A percentile compares a stretch with the other conserved stretches of the same genome.
Conservation (phyloP, 495 filamentous ascomycete species). For the Choiromyces venosus region DNA sequence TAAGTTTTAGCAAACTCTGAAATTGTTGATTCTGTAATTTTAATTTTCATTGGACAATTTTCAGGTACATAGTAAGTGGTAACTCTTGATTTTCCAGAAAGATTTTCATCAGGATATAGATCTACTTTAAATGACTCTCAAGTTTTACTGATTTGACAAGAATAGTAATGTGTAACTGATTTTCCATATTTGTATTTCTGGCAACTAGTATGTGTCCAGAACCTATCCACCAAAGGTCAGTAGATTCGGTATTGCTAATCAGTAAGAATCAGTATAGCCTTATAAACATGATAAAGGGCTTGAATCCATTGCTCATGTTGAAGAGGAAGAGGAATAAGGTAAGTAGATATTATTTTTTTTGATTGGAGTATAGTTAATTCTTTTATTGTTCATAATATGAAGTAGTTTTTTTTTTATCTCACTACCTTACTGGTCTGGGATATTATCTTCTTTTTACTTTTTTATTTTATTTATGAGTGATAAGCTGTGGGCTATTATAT, state of each 20-base stretch:
- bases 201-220: conserved; percentile 15
- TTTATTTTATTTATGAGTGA: too few species aligned
- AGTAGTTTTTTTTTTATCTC: too few species aligned
- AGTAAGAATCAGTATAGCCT: neutral
- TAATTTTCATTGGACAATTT: conserved; percentile 3
- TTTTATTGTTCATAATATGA: too few species aligned
- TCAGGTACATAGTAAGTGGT: conserved; percentile 1
- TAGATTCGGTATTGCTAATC: conserved; percentile 9
- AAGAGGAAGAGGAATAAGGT: conserved; percentile 5
- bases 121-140: conserved; percentile 4
- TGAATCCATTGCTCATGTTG: conserved; percentile 13
- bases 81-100: conserved; percentile 1
- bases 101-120: conserved; percentile 1
- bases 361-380: too few species aligned
- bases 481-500: too few species aligned
- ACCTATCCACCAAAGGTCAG: conserved; percentile 11
- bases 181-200: conserved; percentile 7
- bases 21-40: conserved; percentile 10
- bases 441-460: too few species aligned
- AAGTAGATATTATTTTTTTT: conserved; percentile 1
- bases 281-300: neutral
- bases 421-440: too few species aligned
- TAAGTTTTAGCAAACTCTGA: neutral
- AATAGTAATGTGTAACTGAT: conserved; percentile 10
- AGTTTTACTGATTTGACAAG: conserved; percentile 7